Evolutionary conservation across 73 alveolate genomes (phyloP).

Genomic region (Symbiodinium natans): DNA sequence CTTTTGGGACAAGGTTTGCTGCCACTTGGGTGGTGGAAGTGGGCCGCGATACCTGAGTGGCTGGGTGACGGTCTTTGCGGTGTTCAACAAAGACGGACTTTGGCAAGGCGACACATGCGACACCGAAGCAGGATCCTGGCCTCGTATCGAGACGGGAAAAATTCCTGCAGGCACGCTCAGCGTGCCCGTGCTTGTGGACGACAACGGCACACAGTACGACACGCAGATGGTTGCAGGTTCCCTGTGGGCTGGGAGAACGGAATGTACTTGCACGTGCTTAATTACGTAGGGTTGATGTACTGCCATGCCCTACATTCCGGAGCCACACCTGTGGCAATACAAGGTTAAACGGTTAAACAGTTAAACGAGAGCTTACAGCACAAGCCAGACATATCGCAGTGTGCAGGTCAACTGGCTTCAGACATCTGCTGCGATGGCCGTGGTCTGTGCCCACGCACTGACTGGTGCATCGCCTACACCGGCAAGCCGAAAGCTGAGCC

Average conservation of each 20-base stretch:
- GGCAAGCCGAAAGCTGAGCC: conserved; percentile 41
- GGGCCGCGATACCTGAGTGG: conserved; percentile 52
- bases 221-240: conserved; percentile 64
- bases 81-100: conserved; percentile 26
- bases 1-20: conserved; percentile 52
- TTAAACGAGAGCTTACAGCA: too few species aligned
- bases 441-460: conserved; percentile 44
- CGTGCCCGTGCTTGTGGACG: conserved; percentile 73
- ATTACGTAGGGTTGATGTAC: too few species aligned
- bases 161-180: conserved; percentile 13
- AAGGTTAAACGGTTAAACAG: too few species aligned
- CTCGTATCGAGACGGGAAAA: not conserved
- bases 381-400: too few species aligned
- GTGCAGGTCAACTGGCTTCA: conserved; percentile 47
- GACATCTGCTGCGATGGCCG: conserved; percentile 37
- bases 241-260: not conserved
- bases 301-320: too few species aligned
- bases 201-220: conserved; percentile 76
- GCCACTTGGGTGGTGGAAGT: conserved; percentile 55
- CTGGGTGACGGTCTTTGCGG: conserved; percentile 63
- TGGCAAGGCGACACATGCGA: conserved; percentile 28
- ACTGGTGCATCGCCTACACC: conserved; percentile 75
- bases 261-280: too few species aligned
- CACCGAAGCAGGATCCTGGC: not conserved
- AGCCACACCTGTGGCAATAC: too few species aligned